Evolutionary conservation across 441 rosid species (phyloP), one percentile per base, ranked within the genome.

Genomic region (Eutrema salsugineum): DNA sequence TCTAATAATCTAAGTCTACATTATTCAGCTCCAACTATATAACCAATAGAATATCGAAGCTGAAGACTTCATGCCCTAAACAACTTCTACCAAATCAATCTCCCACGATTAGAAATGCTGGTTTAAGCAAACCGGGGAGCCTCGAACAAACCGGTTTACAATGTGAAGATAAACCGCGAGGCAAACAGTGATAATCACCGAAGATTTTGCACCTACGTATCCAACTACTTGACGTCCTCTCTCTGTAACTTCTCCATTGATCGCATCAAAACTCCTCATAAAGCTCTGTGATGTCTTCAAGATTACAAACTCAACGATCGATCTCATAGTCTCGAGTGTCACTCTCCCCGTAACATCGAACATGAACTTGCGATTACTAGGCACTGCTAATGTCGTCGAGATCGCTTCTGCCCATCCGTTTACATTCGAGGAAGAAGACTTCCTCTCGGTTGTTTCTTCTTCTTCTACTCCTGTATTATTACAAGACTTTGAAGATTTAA

Each of bases 281-380:
- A 87, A 60, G 65, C 88, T 73, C 11, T 89, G 86, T 0, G 80
- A 83, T 33, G 88, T 74, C 81, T 79, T 89, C 90, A 86, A 82
- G 65, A 82, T 60, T 57, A 86, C 40, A 44, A 82, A 81, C 68
- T 81, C 88, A 43, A 86, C 64, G 6, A 86, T 35, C 10, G 94
- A 87, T 62, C 87, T 85, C 56, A 87, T 69, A 1, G 94, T 84
- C 70, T 83, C 91, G 16, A 87, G 72, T 17, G 98, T 91, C 65
- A 93, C 98, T 80, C 94, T 84, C 36, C 98, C 94, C 2, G 97
- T 91, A 74, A 93, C 90, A 78, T 93, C 98, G 27, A 86, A 83
- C 83, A 89, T 86, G 68, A 93, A 85, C 80, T 72, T 84, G 78
- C 86, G 84, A 74, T 91, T 93, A 50, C 84, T 71, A 0, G 96